phyloP scores from a whole-genome alignment of 2,329 filamentous ascomycete genomes.

The Elsinoe arachidis region DNA sequence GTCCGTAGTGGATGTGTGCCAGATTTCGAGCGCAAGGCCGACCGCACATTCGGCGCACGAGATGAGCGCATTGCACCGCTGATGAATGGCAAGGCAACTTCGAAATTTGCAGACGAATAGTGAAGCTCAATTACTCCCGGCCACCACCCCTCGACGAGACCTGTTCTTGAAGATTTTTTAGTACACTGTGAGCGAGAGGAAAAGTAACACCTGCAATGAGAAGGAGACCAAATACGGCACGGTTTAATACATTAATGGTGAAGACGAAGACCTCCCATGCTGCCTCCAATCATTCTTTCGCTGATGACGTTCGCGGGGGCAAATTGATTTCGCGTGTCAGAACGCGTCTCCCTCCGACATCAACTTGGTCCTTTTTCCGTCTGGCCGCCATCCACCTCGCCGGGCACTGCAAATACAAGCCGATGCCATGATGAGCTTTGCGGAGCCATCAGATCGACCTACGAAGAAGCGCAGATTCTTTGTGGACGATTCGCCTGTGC shows the following conservation, averaged over 20 bases:
- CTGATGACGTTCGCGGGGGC: conserved; percentile 13
- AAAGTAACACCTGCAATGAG: too few species aligned
- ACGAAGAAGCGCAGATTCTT: conserved; percentile 57
- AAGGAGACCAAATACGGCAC: too few species aligned
- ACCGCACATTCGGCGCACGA: too few species aligned
- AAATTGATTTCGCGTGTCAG: conserved; percentile 13
- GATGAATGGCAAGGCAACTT: background rate
- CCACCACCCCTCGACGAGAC: too few species aligned
- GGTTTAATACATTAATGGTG: background rate
- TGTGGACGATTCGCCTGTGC: conserved; percentile 38
- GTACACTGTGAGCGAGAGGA: too few species aligned
- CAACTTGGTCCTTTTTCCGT: conserved; percentile 8
- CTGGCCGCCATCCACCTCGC: conserved; percentile 12
- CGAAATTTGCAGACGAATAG: background rate
- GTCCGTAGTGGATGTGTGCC: background rate
- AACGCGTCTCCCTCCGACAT: conserved; percentile 17
- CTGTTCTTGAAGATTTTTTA: too few species aligned
- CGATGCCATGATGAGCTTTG: conserved; percentile 27
- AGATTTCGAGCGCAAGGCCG: background rate
- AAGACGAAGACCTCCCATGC: background rate
- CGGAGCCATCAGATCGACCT: conserved; percentile 45
- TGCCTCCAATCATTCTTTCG: background rate
- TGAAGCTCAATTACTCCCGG: background rate
- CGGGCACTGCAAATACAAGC: conserved; percentile 15
- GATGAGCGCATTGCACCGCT: too few species aligned